These are phyloP conservation scores for Fusarium agapanthi DNA, from an alignment of 2,329 filamentous ascomycete species.

Conservation along the genomic window DNA sequence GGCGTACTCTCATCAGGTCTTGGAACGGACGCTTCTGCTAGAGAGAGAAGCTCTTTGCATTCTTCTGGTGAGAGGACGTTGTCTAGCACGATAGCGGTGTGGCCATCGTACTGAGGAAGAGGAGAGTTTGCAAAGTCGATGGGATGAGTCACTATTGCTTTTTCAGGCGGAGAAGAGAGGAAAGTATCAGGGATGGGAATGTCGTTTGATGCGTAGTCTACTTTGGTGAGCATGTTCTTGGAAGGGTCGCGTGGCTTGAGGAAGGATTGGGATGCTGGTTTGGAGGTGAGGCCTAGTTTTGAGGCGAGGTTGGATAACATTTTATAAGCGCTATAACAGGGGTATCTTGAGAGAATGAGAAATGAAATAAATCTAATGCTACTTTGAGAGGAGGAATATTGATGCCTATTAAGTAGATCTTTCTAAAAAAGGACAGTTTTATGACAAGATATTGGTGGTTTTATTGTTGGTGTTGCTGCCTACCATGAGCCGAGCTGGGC, in stretches of 20 bases:
- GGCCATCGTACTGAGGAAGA: conserved; percentile 60
- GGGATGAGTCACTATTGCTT: conserved; percentile 51
- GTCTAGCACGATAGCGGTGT: conserved; percentile 68
- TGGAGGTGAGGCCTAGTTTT: conserved; percentile 32
- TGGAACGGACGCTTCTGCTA: conserved; percentile 62
- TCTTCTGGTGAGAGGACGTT: conserved; percentile 64
- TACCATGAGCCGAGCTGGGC: no score
- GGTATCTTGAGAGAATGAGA: neutral
- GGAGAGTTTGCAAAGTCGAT: conserved; percentile 62
- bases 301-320: conserved; percentile 38
- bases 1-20: conserved; percentile 30
- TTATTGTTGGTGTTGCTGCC: conserved; percentile 21
- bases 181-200: conserved; percentile 55
- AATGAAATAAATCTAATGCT: neutral
- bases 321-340: neutral
- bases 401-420: conserved; percentile 1
- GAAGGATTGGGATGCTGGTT: neutral
- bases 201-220: conserved; percentile 44
- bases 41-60: conserved; percentile 62
- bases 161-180: conserved; percentile 51
- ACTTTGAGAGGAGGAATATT: no score
- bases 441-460: neutral
- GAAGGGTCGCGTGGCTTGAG: conserved; percentile 3
- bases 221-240: neutral
- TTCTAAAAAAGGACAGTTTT: neutral